Evolutionary conservation across 2,329 filamentous ascomycete species (phyloP).

Genomic region (Calonectria hongkongensis): DNA sequence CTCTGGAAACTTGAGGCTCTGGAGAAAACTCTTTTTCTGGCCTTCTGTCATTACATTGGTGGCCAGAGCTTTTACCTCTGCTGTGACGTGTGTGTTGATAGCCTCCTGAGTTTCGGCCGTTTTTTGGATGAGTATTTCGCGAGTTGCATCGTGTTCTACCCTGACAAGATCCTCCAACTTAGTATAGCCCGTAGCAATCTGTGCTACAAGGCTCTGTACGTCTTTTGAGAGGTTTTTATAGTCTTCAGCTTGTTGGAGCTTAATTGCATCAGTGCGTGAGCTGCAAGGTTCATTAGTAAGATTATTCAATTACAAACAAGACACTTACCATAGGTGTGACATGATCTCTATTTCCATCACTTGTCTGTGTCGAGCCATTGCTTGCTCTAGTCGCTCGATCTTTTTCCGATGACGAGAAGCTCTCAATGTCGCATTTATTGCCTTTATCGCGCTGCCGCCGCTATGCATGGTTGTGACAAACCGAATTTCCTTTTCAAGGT

Average conservation of each 20-base stretch:
- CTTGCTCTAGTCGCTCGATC: conserved; percentile 20
- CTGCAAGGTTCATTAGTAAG: background rate
- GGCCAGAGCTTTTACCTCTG: conserved; percentile 1
- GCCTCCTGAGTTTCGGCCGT: background rate
- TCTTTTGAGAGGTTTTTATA: background rate
- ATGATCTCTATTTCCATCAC: conserved; percentile 34
- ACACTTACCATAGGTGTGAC: conserved; percentile 22
- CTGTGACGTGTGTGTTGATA: conserved; percentile 11
- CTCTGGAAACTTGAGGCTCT: conserved; percentile 30
- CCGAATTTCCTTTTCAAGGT: conserved; percentile 16
- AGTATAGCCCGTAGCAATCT: background rate
- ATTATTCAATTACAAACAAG: background rate
- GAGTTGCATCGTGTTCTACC: background rate
- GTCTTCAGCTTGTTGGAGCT: background rate
- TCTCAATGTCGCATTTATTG: background rate
- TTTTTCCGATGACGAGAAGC: conserved; percentile 24
- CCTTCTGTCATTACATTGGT: background rate
- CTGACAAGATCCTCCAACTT: background rate
- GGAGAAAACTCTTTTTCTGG: conserved; percentile 1
- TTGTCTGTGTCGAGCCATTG: conserved; percentile 1
- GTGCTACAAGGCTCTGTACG: background rate
- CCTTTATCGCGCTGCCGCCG: conserved; percentile 10
- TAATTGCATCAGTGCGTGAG: conserved; percentile 13
- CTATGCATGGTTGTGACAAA: background rate
- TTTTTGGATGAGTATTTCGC: background rate